Percentiles rank a stretch among this genome's conserved stretches.
These are phyloP conservation scores for Pichia nakasei DNA, from an alignment of 805 yeast genomes.

Conservation along the genomic window DNA sequence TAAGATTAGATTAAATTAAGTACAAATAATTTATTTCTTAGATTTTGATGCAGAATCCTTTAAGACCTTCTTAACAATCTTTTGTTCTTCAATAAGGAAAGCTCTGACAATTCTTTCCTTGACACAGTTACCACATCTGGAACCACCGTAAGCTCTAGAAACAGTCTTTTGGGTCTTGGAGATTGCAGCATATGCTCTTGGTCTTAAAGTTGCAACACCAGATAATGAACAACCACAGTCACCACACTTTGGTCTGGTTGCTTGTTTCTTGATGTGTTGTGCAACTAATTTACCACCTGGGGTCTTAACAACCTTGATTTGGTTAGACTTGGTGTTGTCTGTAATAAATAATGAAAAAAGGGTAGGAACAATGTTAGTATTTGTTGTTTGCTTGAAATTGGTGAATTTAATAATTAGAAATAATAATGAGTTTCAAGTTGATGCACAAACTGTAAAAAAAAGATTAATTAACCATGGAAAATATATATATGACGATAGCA, in stretches of 20 bases:
- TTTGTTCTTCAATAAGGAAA: slow-evolving; percentile 99
- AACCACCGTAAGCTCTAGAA: slow-evolving; percentile 99
- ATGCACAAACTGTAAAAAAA: no score
- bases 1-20: no score
- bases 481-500: no score
- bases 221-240: slow-evolving; percentile 66
- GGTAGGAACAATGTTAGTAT: slow-evolving; percentile 14
- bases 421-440: no score
- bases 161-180: slow-evolving; percentile 97
- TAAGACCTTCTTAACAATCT: slow-evolving; percentile 98
- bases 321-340: slow-evolving; percentile 99
- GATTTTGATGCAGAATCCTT: slow-evolving; percentile 80
- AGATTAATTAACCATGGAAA: no score
- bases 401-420: no score
- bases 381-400: not conserved
- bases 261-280: slow-evolving; percentile 92
- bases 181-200: slow-evolving; percentile 92
- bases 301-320: slow-evolving; percentile 99
- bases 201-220: slow-evolving; percentile 87
- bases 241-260: slow-evolving; percentile 84
- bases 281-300: slow-evolving; percentile 99
- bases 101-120: slow-evolving; percentile 99
- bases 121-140: slow-evolving; percentile 96
- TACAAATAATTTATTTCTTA: slow-evolving; percentile 16
- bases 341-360: slow-evolving; percentile 11